Conservation (phyloP, 495 filamentous ascomycete species). For the Penicillium cataractarum region DNA sequence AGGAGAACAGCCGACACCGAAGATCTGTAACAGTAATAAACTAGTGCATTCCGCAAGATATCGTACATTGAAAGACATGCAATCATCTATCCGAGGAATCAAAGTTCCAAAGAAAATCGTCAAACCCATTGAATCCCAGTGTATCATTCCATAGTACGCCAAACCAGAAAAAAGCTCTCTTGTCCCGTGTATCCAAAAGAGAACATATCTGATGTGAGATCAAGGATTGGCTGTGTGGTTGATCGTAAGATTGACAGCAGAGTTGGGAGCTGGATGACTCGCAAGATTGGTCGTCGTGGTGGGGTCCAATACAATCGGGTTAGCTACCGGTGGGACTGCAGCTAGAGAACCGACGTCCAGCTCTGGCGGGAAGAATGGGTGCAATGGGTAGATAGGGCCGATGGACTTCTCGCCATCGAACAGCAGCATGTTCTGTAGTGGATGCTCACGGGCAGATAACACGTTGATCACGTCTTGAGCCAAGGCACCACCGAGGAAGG, state of each 20-base stretch:
- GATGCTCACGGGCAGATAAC: constrained; percentile 84
- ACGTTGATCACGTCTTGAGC: constrained; percentile 98
- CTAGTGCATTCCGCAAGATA: constrained; percentile 1
- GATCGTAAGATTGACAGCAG: no score
- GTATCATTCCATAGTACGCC: neutral
- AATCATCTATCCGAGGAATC: neutral
- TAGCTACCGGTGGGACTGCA: constrained; percentile 36
- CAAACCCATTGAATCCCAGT: neutral
- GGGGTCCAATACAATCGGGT: constrained; percentile 34
- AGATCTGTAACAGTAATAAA: no score
- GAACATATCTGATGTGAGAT: neutral
- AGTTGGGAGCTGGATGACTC: neutral
- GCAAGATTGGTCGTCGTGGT: constrained; percentile 10
- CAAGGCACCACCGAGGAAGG: constrained; percentile 85
- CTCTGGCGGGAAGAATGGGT: constrained; percentile 63
- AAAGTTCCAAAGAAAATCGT: constrained; percentile 2
- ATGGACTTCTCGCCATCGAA: constrained; percentile 84
- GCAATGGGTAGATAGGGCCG: constrained; percentile 78
- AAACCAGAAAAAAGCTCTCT: neutral
- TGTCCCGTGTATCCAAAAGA: neutral
- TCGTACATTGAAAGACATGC: constrained; percentile 2
- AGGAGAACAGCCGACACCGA: no score
- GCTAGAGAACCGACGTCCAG: constrained; percentile 33
- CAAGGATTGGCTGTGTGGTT: no score
- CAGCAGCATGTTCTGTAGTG: constrained; percentile 89